Conservation (phyloP, 2,329 filamentous ascomycete species). For the Pseudocercospora crystallina region DNA sequence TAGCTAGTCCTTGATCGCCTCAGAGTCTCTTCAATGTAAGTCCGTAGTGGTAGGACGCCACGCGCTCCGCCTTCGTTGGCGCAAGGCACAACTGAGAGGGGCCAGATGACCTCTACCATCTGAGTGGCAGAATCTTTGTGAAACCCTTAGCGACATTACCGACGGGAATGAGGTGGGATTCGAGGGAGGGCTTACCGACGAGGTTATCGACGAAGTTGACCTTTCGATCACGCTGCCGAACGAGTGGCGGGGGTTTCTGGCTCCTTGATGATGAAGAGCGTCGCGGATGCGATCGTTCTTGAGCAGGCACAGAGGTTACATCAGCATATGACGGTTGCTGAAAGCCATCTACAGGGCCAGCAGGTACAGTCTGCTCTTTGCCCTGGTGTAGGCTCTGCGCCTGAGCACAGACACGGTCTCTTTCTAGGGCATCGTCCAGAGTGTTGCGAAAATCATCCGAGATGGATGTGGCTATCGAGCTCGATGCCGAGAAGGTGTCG, state of each 20-base stretch:
- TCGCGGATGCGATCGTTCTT: constrained; percentile 64
- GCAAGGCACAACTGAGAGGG: constrained; percentile 77
- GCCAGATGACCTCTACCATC: constrained; percentile 97
- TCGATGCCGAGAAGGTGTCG: constrained; percentile 49
- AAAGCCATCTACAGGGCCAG: constrained; percentile 14
- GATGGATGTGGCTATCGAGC: constrained; percentile 58
- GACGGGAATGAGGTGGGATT: too few relatives aligned
- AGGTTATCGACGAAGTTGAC: constrained; percentile 94
- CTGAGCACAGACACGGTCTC: constrained; percentile 24
- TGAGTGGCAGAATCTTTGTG: constrained; percentile 87
- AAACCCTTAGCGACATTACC: constrained; percentile 28
- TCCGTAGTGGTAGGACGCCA: constrained; percentile 82
- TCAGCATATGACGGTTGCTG: constrained; percentile 33
- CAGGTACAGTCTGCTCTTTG: constrained; percentile 8
- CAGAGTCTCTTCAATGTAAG: constrained; percentile 96
- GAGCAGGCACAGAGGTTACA: constrained; percentile 54
- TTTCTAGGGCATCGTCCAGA: constrained; percentile 32
- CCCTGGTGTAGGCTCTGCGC: constrained; percentile 11
- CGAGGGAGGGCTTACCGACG: constrained; percentile 72
- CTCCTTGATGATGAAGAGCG: constrained; percentile 57
- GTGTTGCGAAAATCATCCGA: constrained; percentile 59
- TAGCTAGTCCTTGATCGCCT: constrained; percentile 94
- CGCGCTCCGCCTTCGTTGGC: constrained; percentile 69
- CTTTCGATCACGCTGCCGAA: constrained; percentile 88
- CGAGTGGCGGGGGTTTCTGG: constrained; percentile 69